Evolutionary conservation across 2,329 filamentous ascomycete genomes (phyloP).

Genomic region (Chrysosporium keratinophilum): DNA sequence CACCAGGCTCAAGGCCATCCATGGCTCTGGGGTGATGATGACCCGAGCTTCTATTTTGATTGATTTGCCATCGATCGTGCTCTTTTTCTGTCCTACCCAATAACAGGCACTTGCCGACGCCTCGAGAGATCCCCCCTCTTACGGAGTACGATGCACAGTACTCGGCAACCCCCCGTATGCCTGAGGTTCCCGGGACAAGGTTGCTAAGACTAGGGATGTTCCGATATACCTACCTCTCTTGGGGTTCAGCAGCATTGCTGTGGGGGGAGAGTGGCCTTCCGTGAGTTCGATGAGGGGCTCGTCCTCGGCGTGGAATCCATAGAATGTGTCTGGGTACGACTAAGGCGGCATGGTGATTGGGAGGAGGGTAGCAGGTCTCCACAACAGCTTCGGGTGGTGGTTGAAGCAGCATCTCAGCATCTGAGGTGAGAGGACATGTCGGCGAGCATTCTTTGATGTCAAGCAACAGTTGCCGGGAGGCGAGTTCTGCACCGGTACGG

Average conservation of each 20-base stretch:
- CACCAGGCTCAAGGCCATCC: neutral
- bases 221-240: neutral
- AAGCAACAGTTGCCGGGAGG: no score
- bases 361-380: neutral
- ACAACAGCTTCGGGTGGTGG: neutral
- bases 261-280: neutral
- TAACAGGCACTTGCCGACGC: no score
- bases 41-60: neutral
- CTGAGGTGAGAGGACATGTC: no score
- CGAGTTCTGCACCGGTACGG: no score
- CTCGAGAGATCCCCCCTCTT: neutral
- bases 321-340: neutral
- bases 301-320: slow-evolving; percentile 2
- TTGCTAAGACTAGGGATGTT: neutral
- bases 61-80: neutral
- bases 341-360: neutral
- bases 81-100: no score
- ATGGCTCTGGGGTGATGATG: slow-evolving; percentile 6
- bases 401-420: no score
- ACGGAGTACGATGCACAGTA: neutral
- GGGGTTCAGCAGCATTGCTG: neutral
- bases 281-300: slow-evolving; percentile 1
- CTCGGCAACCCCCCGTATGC: no score
- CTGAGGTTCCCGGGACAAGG: no score
- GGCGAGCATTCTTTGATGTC: no score